Evolutionary conservation across 352 stramenopile genomes (phyloP).

Genomic region (Globisporangium mamillatum): DNA sequence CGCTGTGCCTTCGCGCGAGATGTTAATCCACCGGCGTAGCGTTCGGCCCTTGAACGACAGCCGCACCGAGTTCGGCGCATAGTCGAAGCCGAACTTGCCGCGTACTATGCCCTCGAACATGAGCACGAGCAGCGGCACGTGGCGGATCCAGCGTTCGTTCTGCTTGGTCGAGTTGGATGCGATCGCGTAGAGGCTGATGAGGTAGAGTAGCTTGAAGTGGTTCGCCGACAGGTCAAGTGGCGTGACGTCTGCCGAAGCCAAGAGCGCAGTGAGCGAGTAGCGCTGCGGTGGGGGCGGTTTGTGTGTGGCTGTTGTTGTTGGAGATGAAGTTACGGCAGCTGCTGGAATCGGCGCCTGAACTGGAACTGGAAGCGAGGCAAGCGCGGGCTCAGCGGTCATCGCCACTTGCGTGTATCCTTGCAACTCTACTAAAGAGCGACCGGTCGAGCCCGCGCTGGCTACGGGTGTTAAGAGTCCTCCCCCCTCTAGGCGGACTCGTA

Average conservation of each 20-base stretch:
- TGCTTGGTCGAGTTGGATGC: slow-evolving; percentile 85
- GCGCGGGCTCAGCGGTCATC: slow-evolving; percentile 2
- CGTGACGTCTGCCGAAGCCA: neutral
- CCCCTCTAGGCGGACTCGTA: neutral
- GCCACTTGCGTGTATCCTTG: neutral
- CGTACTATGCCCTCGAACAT: slow-evolving; percentile 96
- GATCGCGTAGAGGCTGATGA: slow-evolving; percentile 94
- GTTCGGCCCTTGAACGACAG: slow-evolving; percentile 90
- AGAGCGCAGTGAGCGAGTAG: neutral
- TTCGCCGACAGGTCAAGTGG: slow-evolving; percentile 86
- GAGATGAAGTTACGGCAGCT: neutral
- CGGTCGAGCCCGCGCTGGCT: neutral
- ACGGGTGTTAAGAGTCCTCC: neutral
- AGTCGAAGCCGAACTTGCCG: slow-evolving; percentile 95
- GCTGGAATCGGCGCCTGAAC: neutral
- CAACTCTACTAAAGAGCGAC: neutral
- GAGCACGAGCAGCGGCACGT: slow-evolving; percentile 93
- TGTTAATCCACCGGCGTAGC: slow-evolving; percentile 89
- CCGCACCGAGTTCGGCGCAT: slow-evolving; percentile 93
- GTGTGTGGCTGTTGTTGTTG: neutral
- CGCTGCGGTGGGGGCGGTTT: neutral
- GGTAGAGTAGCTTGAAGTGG: slow-evolving; percentile 95
- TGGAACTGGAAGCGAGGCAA: neutral
- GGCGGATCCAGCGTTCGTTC: slow-evolving; percentile 95
- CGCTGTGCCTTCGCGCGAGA: slow-evolving; percentile 93